Evolutionary conservation across 2,329 filamentous ascomycete species (phyloP), one percentile per base, ranked within the genome.

Genomic region (Biscogniauxia mediterranea): DNA sequence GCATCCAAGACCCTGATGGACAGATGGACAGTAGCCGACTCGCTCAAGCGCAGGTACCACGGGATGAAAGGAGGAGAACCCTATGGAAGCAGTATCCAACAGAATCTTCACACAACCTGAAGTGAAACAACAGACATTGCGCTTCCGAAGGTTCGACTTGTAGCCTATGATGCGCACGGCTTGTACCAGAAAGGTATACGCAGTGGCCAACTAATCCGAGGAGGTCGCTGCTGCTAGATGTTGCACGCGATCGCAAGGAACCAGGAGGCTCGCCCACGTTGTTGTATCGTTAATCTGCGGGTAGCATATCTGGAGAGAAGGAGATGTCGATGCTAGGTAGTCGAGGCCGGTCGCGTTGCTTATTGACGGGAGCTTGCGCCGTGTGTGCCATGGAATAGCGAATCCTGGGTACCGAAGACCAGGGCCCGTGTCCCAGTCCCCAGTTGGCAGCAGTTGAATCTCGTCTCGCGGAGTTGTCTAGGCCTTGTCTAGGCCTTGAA

Each of bases 51-150:
- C 50, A 52, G 50, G 50, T 19, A 25, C 50, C 5, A 23, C 19
- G 19, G 13, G 19, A 23, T 2, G 19, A 21, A 25, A 21, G 19
- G 7, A 21, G 50, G 19, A 21, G 50, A 11, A 46, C 2, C 2
- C 5, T 23, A 23, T 23, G 23, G 23, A n/a, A 7, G 38, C n/a
- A 52, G 11, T 25, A 25, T 13, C 21, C 50, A 52, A 52, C 50
- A 21, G 50, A 32, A 32, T 32, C 7, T 38, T 21, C 5, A 49
- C 21, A 20, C 25, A 50, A 56, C 23, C 55, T 32, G 42, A 56
- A 13, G 55, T 56, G 26, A 56, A 38, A 56, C 55, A 56, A 38
- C 55, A 56, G 21, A 54, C 54, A 56, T 56, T 42, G 28, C 7
- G 28, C 5, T 15, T 17, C 26, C 15, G 54, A 32, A 32, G 52